Evolutionary conservation across 2,329 filamentous ascomycete genomes (phyloP).

Genomic region (Dryadomyces sulphureus): DNA sequence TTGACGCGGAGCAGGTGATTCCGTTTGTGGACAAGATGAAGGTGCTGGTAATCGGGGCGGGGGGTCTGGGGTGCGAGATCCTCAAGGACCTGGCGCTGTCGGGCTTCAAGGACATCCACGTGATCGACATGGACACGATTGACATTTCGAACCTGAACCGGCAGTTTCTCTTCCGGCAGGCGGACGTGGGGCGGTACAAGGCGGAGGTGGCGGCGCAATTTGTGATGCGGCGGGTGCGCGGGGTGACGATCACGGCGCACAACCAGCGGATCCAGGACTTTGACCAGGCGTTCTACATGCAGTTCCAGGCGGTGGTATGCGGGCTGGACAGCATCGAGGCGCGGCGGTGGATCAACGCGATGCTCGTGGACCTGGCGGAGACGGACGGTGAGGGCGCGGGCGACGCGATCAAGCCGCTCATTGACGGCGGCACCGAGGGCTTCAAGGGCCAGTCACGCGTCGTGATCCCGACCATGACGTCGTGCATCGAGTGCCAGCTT

Average conservation of each 20-base stretch:
- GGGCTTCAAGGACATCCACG: conserved; percentile 92
- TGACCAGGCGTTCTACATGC: conserved; percentile 90
- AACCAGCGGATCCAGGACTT: conserved; percentile 95
- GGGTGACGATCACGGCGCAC: conserved; percentile 84
- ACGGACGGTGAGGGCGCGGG: conserved; percentile 42
- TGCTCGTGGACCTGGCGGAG: conserved; percentile 80
- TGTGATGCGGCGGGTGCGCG: conserved; percentile 76
- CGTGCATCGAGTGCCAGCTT: conserved; percentile 94
- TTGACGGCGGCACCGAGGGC: conserved; percentile 92
- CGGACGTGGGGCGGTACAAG: conserved; percentile 86
- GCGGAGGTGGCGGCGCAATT: conserved; percentile 86
- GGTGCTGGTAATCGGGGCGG: conserved; percentile 69
- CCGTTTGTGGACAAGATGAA: conserved; percentile 53
- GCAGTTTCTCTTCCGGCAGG: conserved; percentile 86
- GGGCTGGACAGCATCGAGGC: conserved; percentile 95
- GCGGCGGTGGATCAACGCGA: conserved; percentile 96
- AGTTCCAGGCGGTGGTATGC: conserved; percentile 87
- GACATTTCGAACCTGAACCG: conserved; percentile 97
- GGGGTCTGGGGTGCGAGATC: conserved; percentile 89
- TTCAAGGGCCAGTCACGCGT: conserved; percentile 97
- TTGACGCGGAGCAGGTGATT: conserved; percentile 35
- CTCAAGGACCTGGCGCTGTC: conserved; percentile 91
- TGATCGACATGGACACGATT: conserved; percentile 99
- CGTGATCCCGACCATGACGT: conserved; percentile 80
- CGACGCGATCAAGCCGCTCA: conserved; percentile 80